A percentile compares a stretch with the other conserved stretches of the same genome.
phyloP scores from a whole-genome alignment of 1,139 yeast genomes.

The Eremothecium sinecaudum region DNA sequence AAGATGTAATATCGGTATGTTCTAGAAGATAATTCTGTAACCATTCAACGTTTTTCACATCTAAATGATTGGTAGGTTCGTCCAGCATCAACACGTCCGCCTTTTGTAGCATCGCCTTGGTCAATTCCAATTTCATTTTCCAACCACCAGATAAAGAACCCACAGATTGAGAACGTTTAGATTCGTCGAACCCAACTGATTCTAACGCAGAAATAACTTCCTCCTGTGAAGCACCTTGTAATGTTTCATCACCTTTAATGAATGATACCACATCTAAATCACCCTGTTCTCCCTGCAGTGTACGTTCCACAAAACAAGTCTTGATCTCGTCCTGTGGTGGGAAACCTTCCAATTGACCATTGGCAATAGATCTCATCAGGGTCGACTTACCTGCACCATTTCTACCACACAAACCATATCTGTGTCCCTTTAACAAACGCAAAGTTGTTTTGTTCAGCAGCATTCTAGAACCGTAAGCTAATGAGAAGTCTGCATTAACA shows the following conservation, averaged over 20 bases:
- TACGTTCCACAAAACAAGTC: constrained; percentile 96
- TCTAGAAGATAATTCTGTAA: constrained; percentile 73
- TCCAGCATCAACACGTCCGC: constrained; percentile 91
- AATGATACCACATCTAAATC: constrained; percentile 80
- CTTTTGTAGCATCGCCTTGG: constrained; percentile 96
- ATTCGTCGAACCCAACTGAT: constrained; percentile 86
- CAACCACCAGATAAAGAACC: constrained; percentile 97
- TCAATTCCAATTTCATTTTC: constrained; percentile 97
- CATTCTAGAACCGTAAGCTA: constrained; percentile 98
- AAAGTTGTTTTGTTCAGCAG: constrained; percentile 82
- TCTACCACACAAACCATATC: constrained; percentile 97
- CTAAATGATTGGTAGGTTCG: constrained; percentile 98
- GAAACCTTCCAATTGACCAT: constrained; percentile 96
- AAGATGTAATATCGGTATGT: constrained; percentile 80
- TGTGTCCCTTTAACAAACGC: constrained; percentile 83
- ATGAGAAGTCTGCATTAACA: constrained; percentile 88
- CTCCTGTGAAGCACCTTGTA: constrained; percentile 48
- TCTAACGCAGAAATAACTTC: constrained; percentile 70
- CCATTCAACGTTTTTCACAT: constrained; percentile 91
- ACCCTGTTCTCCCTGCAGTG: constrained; percentile 90
- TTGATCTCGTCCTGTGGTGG: constrained; percentile 80
- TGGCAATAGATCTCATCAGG: constrained; percentile 91
- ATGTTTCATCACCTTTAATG: constrained; percentile 85
- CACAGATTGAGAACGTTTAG: constrained; percentile 78
- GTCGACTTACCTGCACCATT: constrained; percentile 99